Conservation (phyloP, 2,329 filamentous ascomycete species). For the Pseudogymnoascus sp. region DNA sequence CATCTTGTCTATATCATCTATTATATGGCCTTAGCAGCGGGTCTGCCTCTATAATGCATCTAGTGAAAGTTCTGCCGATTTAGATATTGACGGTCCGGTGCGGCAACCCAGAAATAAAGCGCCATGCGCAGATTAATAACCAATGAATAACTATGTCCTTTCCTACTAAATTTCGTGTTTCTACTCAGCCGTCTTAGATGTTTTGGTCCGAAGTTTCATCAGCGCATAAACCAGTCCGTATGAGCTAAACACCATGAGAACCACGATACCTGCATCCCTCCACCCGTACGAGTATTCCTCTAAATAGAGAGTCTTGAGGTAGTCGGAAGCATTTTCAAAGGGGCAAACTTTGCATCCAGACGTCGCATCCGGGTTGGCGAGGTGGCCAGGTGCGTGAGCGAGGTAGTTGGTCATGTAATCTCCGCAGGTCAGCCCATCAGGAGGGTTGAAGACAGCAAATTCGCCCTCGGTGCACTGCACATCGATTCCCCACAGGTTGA, state of each 20-base stretch:
- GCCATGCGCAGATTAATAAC: slow-evolving; percentile 74
- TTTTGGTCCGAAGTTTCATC: slow-evolving; percentile 42
- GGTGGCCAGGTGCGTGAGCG: slow-evolving; percentile 33
- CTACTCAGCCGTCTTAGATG: slow-evolving; percentile 34
- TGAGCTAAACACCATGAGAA: slow-evolving; percentile 34
- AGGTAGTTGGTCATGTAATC: slow-evolving; percentile 49
- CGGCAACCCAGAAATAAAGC: slow-evolving; percentile 93
- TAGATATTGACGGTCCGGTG: slow-evolving; percentile 97
- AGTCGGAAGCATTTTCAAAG: slow-evolving; percentile 50
- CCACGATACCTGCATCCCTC: slow-evolving; percentile 50
- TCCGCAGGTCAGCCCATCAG: slow-evolving; percentile 43
- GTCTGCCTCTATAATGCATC: slow-evolving; percentile 83
- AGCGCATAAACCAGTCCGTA: slow-evolving; percentile 38
- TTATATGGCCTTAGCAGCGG: slow-evolving; percentile 72
- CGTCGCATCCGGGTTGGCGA: slow-evolving; percentile 52
- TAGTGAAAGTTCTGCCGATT: slow-evolving; percentile 77
- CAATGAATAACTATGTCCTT: background rate
- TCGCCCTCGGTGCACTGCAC: slow-evolving; percentile 41
- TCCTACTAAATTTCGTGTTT: background rate
- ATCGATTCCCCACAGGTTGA: slow-evolving; percentile 38
- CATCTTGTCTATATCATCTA: background rate
- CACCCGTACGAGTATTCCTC: slow-evolving; percentile 55
- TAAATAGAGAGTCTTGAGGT: slow-evolving; percentile 50
- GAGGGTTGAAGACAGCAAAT: slow-evolving; percentile 35
- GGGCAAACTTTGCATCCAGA: slow-evolving; percentile 51